Base-by-base conservation (phyloP, 495 filamentous ascomycete species). In the Jackrogersella multiformis region DNA sequence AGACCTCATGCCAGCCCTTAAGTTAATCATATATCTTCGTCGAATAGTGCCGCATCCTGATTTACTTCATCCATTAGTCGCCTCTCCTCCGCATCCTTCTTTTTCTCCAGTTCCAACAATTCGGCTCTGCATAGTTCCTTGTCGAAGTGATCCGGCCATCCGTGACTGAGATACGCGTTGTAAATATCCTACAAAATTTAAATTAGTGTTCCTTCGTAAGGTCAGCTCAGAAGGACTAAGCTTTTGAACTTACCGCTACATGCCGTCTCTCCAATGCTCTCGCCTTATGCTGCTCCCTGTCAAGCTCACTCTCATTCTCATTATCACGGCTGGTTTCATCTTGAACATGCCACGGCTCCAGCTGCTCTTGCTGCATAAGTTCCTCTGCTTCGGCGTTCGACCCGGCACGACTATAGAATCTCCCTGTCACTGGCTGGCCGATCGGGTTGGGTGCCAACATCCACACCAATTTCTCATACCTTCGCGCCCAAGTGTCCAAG, bases 71-170 rank as follows among this genome's bases (percentile, higher is more conserved):
- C 38, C 59, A 53, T 36, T 3, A 4, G 38, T 12, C 24, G 46
- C n/a, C 20, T 44, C 0, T 54, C 28, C 5, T 54, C 48, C 28
- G 16, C 59, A 2, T 62, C 38, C 10, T 41, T 21, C 5, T 1
- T 24, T 9, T n/a, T 39, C 35, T 55, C 59, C 4, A 55, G 13
- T 10, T 45, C 28, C 12, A 55, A 15, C n/a, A 63, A 30, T 35
- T 62, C 59, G n/a, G 12, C 12, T 35, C 59, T 35, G 21, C 59
- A 55, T 46, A 30, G 48, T n/a, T 55, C 36, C 30, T 63, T 63
- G 8, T 55, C 28, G 12, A 63, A 55, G 28, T 30, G 39, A 48
- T 55, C 20, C 4, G 59, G 59, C 59, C 59, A 55, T 28, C 59
- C 49, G 21, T 55, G 13, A 2, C 49, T 38, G 23, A 63, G 49